Evolutionary conservation across 305 asterid species (phyloP).

Genomic region (Fraxinus ornus): DNA sequence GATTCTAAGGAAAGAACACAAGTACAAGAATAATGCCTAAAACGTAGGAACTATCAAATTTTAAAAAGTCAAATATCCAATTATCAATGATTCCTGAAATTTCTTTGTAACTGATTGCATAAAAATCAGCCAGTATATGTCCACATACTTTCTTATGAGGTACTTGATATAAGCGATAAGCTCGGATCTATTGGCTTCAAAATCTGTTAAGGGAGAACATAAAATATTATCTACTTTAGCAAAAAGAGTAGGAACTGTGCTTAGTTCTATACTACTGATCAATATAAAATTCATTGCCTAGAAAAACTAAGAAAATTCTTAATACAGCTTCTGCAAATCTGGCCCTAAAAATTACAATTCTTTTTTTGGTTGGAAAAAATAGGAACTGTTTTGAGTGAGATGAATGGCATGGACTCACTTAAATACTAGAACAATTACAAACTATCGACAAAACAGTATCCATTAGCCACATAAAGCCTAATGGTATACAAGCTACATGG

Average conservation of each 20-base stretch:
- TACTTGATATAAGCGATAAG: neutral
- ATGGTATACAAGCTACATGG: neutral
- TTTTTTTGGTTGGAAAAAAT: neutral
- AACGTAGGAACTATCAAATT: neutral
- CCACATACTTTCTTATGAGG: neutral
- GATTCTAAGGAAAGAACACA: neutral
- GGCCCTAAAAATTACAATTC: neutral
- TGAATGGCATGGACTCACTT: constrained; percentile 5
- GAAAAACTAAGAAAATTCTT: neutral
- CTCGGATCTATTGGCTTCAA: neutral
- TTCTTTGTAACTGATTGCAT: neutral
- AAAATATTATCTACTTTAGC: neutral
- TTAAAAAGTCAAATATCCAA: neutral
- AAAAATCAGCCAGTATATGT: neutral
- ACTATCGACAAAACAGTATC: neutral
- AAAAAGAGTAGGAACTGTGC: neutral
- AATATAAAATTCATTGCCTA: neutral
- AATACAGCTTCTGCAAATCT: neutral
- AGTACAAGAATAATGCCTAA: neutral
- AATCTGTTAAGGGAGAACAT: neutral
- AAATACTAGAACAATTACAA: constrained; percentile 5
- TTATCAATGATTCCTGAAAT: neutral
- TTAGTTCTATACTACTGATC: neutral
- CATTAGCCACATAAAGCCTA: constrained; percentile 1
- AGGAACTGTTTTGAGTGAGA: neutral